These are phyloP conservation scores for Trametes sanguinea DNA, from an alignment of 768 basidiomycete genomes.

Conservation along the genomic window DNA sequence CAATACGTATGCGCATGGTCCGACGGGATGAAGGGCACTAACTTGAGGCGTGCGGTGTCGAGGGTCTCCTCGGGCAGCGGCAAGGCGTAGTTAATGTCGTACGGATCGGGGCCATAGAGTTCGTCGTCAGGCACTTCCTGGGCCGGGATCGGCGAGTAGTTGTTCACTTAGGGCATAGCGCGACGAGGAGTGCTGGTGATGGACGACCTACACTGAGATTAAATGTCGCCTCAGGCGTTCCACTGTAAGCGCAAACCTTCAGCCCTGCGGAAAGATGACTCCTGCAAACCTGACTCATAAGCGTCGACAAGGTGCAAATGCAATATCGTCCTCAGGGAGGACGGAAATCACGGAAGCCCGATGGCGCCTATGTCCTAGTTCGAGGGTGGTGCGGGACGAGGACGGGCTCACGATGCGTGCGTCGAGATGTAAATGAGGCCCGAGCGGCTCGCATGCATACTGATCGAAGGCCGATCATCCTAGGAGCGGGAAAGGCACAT, in stretches of 20 bases:
- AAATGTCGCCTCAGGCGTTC: too few relatives aligned
- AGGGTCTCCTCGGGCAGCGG: conserved; percentile 37
- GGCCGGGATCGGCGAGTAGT: neutral
- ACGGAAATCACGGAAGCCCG: too few relatives aligned
- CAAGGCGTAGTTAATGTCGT: conserved; percentile 36
- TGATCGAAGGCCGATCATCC: neutral
- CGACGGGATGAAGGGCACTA: conserved; percentile 43
- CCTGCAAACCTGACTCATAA: too few relatives aligned
- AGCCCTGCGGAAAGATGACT: too few relatives aligned
- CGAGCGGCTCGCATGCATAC: too few relatives aligned
- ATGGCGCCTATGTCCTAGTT: too few relatives aligned
- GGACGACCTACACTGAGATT: neutral
- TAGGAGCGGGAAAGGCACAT: neutral
- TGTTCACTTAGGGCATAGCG: conserved; percentile 17
- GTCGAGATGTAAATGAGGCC: too few relatives aligned
- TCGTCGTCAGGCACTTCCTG: conserved; percentile 7
- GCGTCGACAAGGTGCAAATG: too few relatives aligned
- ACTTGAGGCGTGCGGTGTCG: conserved; percentile 39
- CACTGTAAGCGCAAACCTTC: too few relatives aligned
- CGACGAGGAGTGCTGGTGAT: neutral
- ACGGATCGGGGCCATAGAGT: conserved; percentile 20
- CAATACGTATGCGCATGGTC: conserved; percentile 38
- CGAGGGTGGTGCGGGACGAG: too few relatives aligned
- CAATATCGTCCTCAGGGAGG: too few relatives aligned
- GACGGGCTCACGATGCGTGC: too few relatives aligned